Evolutionary conservation across 371 early-diverging fungal species (phyloP).

Genomic region (Modicella reniformis): DNA sequence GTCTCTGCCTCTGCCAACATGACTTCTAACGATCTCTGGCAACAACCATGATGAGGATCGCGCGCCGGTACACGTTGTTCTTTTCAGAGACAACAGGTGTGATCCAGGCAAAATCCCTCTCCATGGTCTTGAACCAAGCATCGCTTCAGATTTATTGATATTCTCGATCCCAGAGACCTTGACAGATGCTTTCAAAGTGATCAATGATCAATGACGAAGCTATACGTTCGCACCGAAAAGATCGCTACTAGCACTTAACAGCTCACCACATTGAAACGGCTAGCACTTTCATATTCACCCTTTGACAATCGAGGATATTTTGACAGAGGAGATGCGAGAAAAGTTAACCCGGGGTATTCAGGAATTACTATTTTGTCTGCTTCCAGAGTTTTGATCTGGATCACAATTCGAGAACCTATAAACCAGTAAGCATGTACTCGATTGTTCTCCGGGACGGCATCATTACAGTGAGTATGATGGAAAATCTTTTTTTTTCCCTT

Average conservation of each 20-base stretch:
- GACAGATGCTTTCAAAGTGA: constrained; percentile 65
- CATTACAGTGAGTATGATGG: constrained; percentile 66
- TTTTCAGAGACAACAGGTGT: constrained; percentile 34
- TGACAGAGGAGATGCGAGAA: constrained; percentile 89
- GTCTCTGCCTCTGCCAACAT: too few relatives aligned
- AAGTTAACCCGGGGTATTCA: constrained; percentile 93
- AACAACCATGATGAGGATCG: constrained; percentile 36
- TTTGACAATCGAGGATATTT: constrained; percentile 90
- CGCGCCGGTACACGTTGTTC: constrained; percentile 36
- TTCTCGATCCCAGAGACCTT: constrained; percentile 74
- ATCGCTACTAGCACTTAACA: neutral
- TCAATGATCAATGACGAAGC: neutral
- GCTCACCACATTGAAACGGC: neutral
- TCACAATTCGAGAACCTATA: constrained; percentile 69
- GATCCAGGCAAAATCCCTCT: constrained; percentile 36
- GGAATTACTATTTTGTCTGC: constrained; percentile 90
- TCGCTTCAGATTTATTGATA: constrained; percentile 66
- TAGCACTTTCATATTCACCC: constrained; percentile 85
- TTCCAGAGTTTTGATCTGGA: constrained; percentile 82
- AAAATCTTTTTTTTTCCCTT: too few relatives aligned
- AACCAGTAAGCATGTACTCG: constrained; percentile 85
- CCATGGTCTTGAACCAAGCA: constrained; percentile 26
- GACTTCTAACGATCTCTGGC: neutral
- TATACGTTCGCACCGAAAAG: neutral
- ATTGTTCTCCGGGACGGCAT: constrained; percentile 84